phyloP scores from a whole-genome alignment of 148 eudicot species.

The Pharnaceum exiguum region DNA sequence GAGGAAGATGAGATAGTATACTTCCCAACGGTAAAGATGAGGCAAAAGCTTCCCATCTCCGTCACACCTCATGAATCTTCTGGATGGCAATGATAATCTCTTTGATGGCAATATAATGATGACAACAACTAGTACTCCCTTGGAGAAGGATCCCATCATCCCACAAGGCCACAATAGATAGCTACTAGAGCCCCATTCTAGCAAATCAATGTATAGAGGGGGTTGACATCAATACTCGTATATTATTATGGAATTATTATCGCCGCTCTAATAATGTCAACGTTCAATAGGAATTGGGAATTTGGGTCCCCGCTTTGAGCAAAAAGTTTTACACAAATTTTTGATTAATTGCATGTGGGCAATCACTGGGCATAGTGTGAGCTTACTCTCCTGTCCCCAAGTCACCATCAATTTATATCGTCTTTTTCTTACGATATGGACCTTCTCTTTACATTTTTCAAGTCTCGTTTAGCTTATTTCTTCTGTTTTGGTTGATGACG shows the following conservation, averaged over 20 bases:
- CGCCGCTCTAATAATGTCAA: not conserved
- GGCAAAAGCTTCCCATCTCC: slow-evolving; percentile 62
- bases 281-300: not conserved
- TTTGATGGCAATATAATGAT: slow-evolving; percentile 12
- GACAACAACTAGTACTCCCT: not conserved
- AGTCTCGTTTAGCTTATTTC: no score
- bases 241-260: no score
- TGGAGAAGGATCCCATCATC: slow-evolving; percentile 11
- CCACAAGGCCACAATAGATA: no score
- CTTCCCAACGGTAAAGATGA: slow-evolving; percentile 92
- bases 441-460: no score
- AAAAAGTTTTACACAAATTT: not conserved
- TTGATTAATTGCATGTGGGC: slow-evolving; percentile 7
- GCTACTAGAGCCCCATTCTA: not conserved
- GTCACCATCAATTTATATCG: not conserved
- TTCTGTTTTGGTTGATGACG: no score
- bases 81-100: no score
- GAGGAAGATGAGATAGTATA: slow-evolving; percentile 71
- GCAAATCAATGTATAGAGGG: not conserved
- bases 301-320: not conserved
- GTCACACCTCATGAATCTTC: slow-evolving; percentile 33
- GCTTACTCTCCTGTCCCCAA: not conserved
- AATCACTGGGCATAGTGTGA: slow-evolving; percentile 2
- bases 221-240: no score
- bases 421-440: no score